Conservation (phyloP, 495 filamentous ascomycete species). For the Aspergillus funiculosus region DNA sequence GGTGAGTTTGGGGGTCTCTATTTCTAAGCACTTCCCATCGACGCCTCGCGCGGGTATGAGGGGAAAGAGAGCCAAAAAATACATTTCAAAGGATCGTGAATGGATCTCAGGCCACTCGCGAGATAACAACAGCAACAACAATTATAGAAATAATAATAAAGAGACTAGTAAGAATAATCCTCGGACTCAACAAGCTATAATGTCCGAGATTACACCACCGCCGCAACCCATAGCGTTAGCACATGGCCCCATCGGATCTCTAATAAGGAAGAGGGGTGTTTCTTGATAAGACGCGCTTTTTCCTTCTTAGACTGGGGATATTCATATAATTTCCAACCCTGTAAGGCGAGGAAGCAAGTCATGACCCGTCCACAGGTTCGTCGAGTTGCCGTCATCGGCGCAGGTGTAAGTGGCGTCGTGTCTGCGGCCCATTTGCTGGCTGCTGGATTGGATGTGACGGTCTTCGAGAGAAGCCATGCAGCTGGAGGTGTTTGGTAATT, state of each 20-base stretch:
- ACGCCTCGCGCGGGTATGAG: neutral
- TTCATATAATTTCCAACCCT: neutral
- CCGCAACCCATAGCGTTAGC: neutral
- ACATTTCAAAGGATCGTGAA: too few relatives aligned
- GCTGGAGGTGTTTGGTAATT: slow-evolving; percentile 59
- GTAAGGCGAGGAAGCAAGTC: neutral
- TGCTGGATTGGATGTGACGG: slow-evolving; percentile 53
- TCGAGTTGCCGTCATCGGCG: slow-evolving; percentile 61
- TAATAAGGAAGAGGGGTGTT: neutral
- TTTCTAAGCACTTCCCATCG: slow-evolving; percentile 11
- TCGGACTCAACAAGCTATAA: too few relatives aligned
- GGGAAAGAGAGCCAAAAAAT: too few relatives aligned
- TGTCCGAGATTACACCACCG: slow-evolving; percentile 6
- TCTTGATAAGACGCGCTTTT: slow-evolving; percentile 1
- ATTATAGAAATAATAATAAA: too few relatives aligned
- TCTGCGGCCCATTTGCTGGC: slow-evolving; percentile 56
- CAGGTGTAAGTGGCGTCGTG: slow-evolving; percentile 62
- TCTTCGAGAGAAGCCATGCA: slow-evolving; percentile 56
- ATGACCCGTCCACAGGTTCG: slow-evolving; percentile 27
- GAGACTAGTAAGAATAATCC: too few relatives aligned
- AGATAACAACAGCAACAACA: too few relatives aligned
- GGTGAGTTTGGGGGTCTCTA: too few relatives aligned
- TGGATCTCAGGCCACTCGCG: too few relatives aligned
- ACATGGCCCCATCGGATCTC: neutral
- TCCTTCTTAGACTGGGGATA: neutral